phyloP scores from a whole-genome alignment of 1,284 basidiomycete genomes.

The Pascua sp. region DNA sequence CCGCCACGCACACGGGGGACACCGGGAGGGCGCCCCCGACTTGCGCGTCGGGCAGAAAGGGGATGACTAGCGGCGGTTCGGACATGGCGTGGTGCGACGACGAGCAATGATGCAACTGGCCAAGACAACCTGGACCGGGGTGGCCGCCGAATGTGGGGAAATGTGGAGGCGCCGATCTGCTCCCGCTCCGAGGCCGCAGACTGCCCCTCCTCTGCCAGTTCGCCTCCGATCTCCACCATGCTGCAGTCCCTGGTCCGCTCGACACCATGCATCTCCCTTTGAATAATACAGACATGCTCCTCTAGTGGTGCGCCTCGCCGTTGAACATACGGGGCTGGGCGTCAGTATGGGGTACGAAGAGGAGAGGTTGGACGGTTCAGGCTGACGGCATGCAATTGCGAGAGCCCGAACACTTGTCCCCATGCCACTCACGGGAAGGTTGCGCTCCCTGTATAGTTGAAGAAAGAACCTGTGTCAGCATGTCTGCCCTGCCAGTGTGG shows the following conservation, averaged over 20 bases:
- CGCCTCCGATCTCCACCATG: too few relatives aligned
- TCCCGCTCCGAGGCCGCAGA: too few relatives aligned
- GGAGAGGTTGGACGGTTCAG: not conserved
- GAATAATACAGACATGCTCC: slow-evolving; percentile 9
- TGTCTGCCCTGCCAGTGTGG: slow-evolving; percentile 32
- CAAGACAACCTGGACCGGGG: too few relatives aligned
- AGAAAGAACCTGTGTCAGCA: slow-evolving; percentile 4
- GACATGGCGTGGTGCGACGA: not conserved
- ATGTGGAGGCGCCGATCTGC: too few relatives aligned
- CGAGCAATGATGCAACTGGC: too few relatives aligned
- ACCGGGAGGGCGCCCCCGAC: slow-evolving; percentile 23
- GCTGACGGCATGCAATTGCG: not conserved
- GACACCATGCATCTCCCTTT: slow-evolving; percentile 10
- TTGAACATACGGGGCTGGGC: slow-evolving; percentile 45
- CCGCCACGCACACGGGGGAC: slow-evolving; percentile 29
- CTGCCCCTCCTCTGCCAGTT: too few relatives aligned
- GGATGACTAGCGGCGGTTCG: slow-evolving; percentile 23
- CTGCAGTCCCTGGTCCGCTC: not conserved
- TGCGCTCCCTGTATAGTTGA: slow-evolving; percentile 46
- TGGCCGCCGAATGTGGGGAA: too few relatives aligned
- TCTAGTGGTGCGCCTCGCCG: slow-evolving; percentile 35
- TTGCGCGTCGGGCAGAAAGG: slow-evolving; percentile 28
- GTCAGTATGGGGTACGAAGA: not conserved
- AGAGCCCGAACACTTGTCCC: not conserved
- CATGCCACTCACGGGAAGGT: slow-evolving; percentile 44